A percentile compares a stretch with the other conserved stretches of the same genome.
phyloP scores from a whole-genome alignment of 1,284 basidiomycete species.

The Ceratobasidium sp. region DNA sequence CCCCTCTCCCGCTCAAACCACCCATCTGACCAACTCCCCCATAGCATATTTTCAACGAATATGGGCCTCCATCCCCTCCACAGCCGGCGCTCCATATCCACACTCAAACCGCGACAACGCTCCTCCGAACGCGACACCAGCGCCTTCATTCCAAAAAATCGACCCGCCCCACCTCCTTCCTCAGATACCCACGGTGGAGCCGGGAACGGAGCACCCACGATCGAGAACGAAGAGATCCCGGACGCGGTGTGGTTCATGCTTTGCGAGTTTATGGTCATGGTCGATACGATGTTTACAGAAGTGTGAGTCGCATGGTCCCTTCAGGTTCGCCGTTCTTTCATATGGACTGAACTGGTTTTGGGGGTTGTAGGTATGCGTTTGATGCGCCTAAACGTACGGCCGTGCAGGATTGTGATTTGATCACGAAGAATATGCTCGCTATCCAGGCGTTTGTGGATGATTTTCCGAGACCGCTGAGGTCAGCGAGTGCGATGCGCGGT shows the following conservation, averaged over 20 bases:
- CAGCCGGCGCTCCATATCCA: slow-evolving; percentile 28
- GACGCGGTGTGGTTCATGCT: slow-evolving; percentile 20
- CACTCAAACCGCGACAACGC: slow-evolving; percentile 14
- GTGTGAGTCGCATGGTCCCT: slow-evolving; percentile 1
- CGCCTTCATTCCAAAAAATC: background rate
- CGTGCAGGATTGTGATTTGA: slow-evolving; percentile 28
- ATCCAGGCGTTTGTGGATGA: slow-evolving; percentile 33
- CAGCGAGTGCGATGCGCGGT: slow-evolving; percentile 29
- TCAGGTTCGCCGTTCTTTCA: background rate
- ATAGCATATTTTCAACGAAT: slow-evolving; percentile 21
- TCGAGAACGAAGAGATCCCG: slow-evolving; percentile 19
- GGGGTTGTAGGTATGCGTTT: slow-evolving; percentile 19
- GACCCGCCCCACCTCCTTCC: background rate
- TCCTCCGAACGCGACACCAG: background rate
- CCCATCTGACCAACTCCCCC: background rate
- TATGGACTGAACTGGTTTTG: background rate
- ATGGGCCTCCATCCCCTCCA: slow-evolving; percentile 30
- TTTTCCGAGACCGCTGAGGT: slow-evolving; percentile 18
- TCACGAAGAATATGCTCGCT: slow-evolving; percentile 33
- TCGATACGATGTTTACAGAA: slow-evolving; percentile 32
- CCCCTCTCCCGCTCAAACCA: background rate
- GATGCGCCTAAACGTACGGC: slow-evolving; percentile 31
- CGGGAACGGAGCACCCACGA: background rate
- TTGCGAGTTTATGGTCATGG: slow-evolving; percentile 11
- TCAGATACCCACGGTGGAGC: background rate